These are phyloP conservation scores for Trypanosoma congolense DNA, from an alignment of 208 protist species.

Conservation along the genomic window DNA sequence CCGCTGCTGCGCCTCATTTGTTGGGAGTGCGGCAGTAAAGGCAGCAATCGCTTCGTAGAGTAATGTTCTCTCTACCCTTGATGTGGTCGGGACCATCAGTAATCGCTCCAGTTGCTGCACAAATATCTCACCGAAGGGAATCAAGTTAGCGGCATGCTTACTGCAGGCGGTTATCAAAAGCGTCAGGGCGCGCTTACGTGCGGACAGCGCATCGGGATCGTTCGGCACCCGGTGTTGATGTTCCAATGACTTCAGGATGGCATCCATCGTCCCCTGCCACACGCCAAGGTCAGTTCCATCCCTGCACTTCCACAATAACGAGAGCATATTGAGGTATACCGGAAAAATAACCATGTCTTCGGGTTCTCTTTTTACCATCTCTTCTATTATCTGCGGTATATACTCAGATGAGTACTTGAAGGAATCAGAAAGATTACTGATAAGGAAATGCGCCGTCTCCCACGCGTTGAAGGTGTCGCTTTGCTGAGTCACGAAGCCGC, in stretches of 20 bases:
- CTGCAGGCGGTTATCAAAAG: conserved; percentile 24
- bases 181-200: conserved; percentile 48
- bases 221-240: conserved; percentile 5
- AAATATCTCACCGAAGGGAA: conserved; percentile 14
- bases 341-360: conserved; percentile 75
- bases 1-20: conserved; percentile 36
- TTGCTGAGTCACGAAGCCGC: conserved; percentile 68
- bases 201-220: conserved; percentile 30
- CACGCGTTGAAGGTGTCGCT: conserved; percentile 62
- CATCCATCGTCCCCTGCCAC: conserved; percentile 53
- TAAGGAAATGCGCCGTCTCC: conserved; percentile 70
- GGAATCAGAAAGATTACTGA: conserved; percentile 52
- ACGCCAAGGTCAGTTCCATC: conserved; percentile 46
- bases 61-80: conserved; percentile 33
- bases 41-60: conserved; percentile 70
- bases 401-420: conserved; percentile 45
- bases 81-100: conserved; percentile 27
- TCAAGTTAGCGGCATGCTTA: conserved; percentile 33
- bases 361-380: conserved; percentile 34
- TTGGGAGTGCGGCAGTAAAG: conserved; percentile 38
- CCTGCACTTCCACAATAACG: conserved; percentile 58
- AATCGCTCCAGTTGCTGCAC: conserved; percentile 44
- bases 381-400: conserved; percentile 38
- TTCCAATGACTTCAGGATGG: conserved; percentile 42
- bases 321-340: conserved; percentile 78